Evolutionary conservation across 164 flowering plant species (phyloP).

Genomic region (Stephania yunnanensis): DNA sequence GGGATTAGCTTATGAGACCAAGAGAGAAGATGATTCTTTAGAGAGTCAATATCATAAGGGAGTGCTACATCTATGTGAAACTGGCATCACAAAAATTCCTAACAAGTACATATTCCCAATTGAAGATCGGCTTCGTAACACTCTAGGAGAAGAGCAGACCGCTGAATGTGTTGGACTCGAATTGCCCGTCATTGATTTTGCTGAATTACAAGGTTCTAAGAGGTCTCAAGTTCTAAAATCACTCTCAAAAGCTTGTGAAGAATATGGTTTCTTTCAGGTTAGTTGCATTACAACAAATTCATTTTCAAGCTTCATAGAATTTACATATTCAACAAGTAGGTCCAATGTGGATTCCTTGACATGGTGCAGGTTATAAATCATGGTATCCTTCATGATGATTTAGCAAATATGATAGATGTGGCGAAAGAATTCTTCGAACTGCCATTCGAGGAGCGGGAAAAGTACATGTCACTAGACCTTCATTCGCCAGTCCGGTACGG

Average conservation of each 20-base stretch:
- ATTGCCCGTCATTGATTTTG: conserved; percentile 68
- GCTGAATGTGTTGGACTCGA: conserved; percentile 20
- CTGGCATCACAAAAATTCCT: conserved; percentile 58
- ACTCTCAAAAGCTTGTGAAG: conserved; percentile 65
- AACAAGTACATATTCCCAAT: conserved; percentile 63
- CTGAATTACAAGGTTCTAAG: conserved; percentile 50
- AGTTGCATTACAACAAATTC: neutral
- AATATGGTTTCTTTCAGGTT: conserved; percentile 82
- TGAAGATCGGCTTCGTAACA: conserved; percentile 42
- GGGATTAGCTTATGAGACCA: conserved; percentile 11
- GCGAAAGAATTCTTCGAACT: conserved; percentile 58
- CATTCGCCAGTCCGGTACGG: conserved; percentile 68
- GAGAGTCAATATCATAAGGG: conserved; percentile 57
- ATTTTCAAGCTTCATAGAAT: neutral
- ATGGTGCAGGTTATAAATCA: conserved; percentile 68
- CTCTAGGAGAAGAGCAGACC: neutral
- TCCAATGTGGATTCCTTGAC: neutral
- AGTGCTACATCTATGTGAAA: conserved; percentile 56
- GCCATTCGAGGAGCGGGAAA: conserved; percentile 60
- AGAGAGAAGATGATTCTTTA: conserved; percentile 5
- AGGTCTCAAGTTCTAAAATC: conserved; percentile 42
- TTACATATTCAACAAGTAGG: neutral
- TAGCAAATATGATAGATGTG: conserved; percentile 44
- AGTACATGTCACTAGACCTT: conserved; percentile 65
- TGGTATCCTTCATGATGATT: conserved; percentile 42